Base-by-base conservation (phyloP, 441 rosid species). In the Theobroma grandiflorum region DNA sequence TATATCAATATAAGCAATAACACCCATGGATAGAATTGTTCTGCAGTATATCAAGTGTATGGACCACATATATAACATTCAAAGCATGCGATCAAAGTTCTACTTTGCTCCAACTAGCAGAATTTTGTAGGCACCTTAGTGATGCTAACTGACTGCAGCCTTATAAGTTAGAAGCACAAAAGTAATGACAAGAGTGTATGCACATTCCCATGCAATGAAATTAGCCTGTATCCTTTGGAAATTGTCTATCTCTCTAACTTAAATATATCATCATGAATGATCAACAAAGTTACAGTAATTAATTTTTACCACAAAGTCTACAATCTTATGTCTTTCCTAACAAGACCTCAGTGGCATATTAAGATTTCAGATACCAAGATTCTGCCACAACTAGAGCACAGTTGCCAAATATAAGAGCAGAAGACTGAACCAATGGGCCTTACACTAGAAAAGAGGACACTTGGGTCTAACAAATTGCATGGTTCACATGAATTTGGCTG, bases 211-310 rank as follows among this genome's bases (percentile, higher is more conserved):
- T 10, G 33, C 18, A 35, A 69, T 1, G 3, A 33, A 15, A 15
- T 26, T 71, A 50, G 61, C 61, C 47, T 2, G 10, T 9, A 33
- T 33, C 33, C 62, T 50, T 72, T 26, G 35, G 26, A 52, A 8
- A 47, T 31, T 47, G 11, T 72, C 16, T 45, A 22, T 8, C 11
- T 26, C 45, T 33, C 4, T 16, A 72, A 31, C 35, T 58, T 58
- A 58, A 52, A 33, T 72, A 50, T 33, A 52, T 15, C 58, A 47
- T 70, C 58, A 70, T 14, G 40, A 65, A 65, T 65, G 69, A 70
- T 15, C 11, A 45, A 26, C 52, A 45, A 10, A 42, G 33, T 8
- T 8, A 16, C 2, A 8, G 57, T 49, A 8, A 50, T 31, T 31
- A 49, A 49, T 1, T 11, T 15, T 9, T 35, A 57, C 5, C 37